Conservation (phyloP, 106 monocot species). For the Posidonia australis region DNA sequence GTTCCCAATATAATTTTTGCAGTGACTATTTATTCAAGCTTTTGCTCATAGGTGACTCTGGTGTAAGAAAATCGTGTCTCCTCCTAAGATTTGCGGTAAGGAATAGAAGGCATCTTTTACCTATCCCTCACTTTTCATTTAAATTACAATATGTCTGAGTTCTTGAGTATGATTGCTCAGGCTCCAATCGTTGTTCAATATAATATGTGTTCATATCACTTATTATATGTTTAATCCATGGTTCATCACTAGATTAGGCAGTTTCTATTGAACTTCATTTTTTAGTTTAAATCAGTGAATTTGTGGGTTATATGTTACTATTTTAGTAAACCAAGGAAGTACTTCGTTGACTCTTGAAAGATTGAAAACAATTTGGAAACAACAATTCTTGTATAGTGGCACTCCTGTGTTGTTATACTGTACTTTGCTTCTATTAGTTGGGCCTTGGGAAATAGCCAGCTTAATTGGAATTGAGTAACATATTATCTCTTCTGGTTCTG, state of each 20-base stretch:
- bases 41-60: constrained; percentile 28
- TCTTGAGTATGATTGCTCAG: background rate
- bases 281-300: background rate
- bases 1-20: background rate
- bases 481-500: too few species aligned
- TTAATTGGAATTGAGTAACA: too few species aligned
- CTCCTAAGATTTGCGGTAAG: constrained; percentile 29
- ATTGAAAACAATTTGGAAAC: background rate
- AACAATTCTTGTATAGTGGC: background rate
- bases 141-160: background rate
- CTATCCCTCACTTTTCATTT: background rate
- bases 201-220: background rate
- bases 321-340: background rate
- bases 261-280: background rate
- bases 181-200: background rate
- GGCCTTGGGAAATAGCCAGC: too few species aligned
- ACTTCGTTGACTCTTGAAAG: background rate
- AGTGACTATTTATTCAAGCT: constrained; percentile 31
- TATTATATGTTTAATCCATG: background rate
- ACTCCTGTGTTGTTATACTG: too few species aligned
- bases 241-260: too few species aligned
- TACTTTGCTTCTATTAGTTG: too few species aligned
- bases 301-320: background rate
- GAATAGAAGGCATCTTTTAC: background rate
- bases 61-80: constrained; percentile 31